phyloP scores from a whole-genome alignment of 108 stramenopile species.

The Nitzschia sp. region DNA sequence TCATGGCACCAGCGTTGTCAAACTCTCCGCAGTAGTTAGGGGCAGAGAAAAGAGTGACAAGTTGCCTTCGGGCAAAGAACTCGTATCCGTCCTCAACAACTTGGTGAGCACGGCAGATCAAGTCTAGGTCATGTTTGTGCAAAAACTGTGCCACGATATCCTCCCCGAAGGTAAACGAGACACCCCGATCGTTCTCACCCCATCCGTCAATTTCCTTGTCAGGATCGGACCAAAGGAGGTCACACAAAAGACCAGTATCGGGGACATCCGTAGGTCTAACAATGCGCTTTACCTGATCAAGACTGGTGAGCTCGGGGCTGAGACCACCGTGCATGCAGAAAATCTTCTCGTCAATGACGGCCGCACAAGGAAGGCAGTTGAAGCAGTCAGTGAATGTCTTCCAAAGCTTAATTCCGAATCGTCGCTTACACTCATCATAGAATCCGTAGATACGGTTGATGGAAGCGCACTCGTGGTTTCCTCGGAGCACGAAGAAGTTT shows the following conservation, averaged over 20 bases:
- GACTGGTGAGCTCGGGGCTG: conserved; percentile 92
- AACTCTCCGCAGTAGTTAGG: conserved; percentile 99
- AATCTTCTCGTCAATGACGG: conserved; percentile 99
- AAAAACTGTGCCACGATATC: conserved; percentile 98
- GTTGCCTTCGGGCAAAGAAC: conserved; percentile 98
- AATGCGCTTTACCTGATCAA: conserved; percentile 97
- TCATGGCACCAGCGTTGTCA: conserved; percentile 99
- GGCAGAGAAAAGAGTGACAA: conserved; percentile 98
- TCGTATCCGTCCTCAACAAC: conserved; percentile 99
- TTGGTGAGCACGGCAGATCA: conserved; percentile 99
- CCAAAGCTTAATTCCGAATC: conserved; percentile 99
- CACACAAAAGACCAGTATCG: conserved; percentile 98
- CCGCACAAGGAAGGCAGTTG: conserved; percentile 98
- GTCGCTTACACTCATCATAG: conserved; percentile 98
- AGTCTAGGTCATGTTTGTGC: conserved; percentile 96
- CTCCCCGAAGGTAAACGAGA: conserved; percentile 99
- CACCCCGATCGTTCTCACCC: conserved; percentile 99
- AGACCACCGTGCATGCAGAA: conserved; percentile 99
- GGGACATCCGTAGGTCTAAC: conserved; percentile 98
- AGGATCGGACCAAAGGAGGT: conserved; percentile 99
- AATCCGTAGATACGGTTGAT: conserved; percentile 99
- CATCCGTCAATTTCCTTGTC: conserved; percentile 99
- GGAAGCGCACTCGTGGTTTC: conserved; percentile 98
- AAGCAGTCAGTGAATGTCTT: conserved; percentile 99
- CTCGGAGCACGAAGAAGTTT: conserved; percentile 98